Conservation (phyloP, 352 stramenopile genomes). For the Blastocystis sp. region DNA sequence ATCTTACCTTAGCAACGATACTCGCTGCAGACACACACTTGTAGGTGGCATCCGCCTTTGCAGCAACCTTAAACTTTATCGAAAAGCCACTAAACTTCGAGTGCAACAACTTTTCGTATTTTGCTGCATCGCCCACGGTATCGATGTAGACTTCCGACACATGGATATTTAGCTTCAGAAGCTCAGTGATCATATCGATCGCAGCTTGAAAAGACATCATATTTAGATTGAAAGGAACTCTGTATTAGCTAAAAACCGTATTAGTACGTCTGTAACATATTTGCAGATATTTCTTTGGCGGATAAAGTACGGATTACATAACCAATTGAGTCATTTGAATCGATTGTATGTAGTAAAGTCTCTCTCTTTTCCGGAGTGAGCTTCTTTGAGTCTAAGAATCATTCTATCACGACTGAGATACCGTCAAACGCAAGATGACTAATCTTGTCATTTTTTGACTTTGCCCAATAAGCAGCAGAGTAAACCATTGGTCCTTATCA, state of each 20-base stretch:
- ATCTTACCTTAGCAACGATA: conserved; percentile 57
- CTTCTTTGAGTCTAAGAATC: conserved; percentile 49
- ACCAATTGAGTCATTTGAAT: conserved; percentile 17
- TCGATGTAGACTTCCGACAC: conserved; percentile 57
- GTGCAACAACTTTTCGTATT: conserved; percentile 29
- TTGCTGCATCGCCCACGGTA: conserved; percentile 33
- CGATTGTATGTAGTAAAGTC: neutral
- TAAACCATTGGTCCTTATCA: conserved; percentile 56
- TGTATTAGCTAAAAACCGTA: neutral
- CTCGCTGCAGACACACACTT: conserved; percentile 59
- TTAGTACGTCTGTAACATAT: conserved; percentile 53
- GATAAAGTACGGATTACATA: conserved; percentile 55
- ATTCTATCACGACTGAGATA: neutral
- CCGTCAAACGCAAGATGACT: conserved; percentile 45
- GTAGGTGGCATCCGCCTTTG: conserved; percentile 19
- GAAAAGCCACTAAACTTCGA: neutral
- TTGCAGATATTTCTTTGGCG: conserved; percentile 54
- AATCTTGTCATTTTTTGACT: conserved; percentile 58
- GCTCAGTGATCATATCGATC: conserved; percentile 42
- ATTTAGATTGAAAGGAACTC: conserved; percentile 58
- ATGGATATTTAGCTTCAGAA: conserved; percentile 4
- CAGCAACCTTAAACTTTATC: conserved; percentile 50
- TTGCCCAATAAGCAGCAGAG: conserved; percentile 48
- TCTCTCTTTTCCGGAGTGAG: conserved; percentile 10
- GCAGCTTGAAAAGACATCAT: conserved; percentile 53